Evolutionary conservation across 495 filamentous ascomycete genomes (phyloP).

Genomic region (Aspergillus asperescens): DNA sequence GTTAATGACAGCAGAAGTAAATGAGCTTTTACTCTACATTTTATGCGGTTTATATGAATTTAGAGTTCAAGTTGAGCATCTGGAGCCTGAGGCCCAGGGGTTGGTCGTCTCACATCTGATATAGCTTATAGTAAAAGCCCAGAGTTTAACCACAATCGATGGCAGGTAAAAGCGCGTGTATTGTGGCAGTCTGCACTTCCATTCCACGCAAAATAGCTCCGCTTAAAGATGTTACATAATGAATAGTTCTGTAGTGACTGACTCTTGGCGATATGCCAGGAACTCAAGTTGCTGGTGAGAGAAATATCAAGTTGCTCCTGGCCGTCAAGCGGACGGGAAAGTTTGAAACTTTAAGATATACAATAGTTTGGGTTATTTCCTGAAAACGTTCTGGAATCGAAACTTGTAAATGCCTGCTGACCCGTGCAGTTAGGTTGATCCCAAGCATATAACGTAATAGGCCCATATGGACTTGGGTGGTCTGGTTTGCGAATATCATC

Average conservation of each 20-base stretch:
- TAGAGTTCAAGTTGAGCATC: no score
- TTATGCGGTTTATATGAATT: no score
- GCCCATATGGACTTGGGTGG: neutral
- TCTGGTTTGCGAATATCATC: neutral
- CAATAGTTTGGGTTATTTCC: neutral
- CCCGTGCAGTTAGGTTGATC: neutral
- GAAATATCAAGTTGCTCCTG: slow-evolving; percentile 5
- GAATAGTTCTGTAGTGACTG: neutral
- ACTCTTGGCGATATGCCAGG: neutral
- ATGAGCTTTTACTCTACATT: no score
- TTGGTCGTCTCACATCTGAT: no score
- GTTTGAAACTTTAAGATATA: neutral
- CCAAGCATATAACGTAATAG: neutral
- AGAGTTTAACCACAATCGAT: neutral
- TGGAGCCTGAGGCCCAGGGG: no score
- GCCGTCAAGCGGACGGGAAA: neutral
- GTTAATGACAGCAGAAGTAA: no score
- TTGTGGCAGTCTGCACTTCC: neutral
- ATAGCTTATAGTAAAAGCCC: no score
- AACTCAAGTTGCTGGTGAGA: neutral
- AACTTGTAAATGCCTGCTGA: no score
- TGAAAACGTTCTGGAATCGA: neutral
- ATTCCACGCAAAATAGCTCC: neutral
- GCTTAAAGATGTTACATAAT: neutral
- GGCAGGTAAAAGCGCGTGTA: neutral